Evolutionary conservation across 1,284 basidiomycete genomes (phyloP).

Genomic region (Cyathus olla): DNA sequence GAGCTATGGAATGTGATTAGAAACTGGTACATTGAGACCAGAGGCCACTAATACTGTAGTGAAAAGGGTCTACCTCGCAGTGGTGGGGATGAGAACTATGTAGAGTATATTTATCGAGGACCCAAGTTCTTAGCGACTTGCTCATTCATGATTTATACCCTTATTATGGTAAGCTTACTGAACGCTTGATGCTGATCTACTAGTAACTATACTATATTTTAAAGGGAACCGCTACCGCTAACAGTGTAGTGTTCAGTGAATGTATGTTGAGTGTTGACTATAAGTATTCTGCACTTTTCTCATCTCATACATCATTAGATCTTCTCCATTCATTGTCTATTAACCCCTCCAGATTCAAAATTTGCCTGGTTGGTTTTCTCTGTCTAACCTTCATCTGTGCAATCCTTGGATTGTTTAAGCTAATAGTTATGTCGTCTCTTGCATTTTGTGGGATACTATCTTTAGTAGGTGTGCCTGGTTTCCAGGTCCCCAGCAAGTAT

Average conservation of each 20-base stretch:
- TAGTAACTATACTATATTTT: slow-evolving; percentile 49
- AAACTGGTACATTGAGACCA: slow-evolving; percentile 58
- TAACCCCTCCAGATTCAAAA: too few relatives aligned
- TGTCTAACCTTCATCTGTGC: too few relatives aligned
- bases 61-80: slow-evolving; percentile 71
- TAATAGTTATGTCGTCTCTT: too few relatives aligned
- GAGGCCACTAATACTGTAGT: not conserved
- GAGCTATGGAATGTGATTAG: too few relatives aligned
- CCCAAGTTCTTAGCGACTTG: too few relatives aligned
- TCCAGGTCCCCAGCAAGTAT: too few relatives aligned
- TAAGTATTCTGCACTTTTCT: slow-evolving; percentile 19
- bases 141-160: slow-evolving; percentile 68
- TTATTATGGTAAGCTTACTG: slow-evolving; percentile 61
- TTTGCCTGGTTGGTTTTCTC: too few relatives aligned
- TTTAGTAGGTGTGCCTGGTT: too few relatives aligned
- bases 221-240: slow-evolving; percentile 50
- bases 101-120: slow-evolving; percentile 80
- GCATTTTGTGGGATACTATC: too few relatives aligned
- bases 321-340: too few relatives aligned
- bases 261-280: slow-evolving; percentile 52
- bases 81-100: slow-evolving; percentile 84
- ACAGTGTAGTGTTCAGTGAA: too few relatives aligned
- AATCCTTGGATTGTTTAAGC: too few relatives aligned
- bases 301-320: not conserved
- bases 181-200: slow-evolving; percentile 21